Evolutionary conservation across 768 basidiomycete genomes (phyloP), one percentile per base, ranked within the genome.

Genomic region (Cyathus striatus): DNA sequence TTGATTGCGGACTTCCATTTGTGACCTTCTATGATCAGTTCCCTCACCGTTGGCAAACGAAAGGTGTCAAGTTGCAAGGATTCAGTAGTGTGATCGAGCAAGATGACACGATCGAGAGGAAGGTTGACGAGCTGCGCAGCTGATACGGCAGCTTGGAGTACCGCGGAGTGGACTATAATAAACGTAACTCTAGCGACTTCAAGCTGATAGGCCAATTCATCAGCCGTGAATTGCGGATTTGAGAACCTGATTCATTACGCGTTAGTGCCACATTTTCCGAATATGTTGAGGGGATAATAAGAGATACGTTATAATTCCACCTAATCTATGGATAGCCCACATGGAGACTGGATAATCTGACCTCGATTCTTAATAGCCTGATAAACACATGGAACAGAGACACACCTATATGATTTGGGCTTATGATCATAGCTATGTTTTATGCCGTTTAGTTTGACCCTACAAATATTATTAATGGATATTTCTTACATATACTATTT

Each of bases 321-420:
- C 77, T 5, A 80, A 60, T 41, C 66, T 58, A 45, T 76, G 73
- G 12, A 69, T 52, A 10, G 75, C 75, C 78, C 79, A 80, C 3
- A 73, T 56, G 18, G 63, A 65, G 3, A 65, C 50, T 2, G 70
- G 63, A 53, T 75, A 79, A 43, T 77, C 78, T 75, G 30, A n/a
- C 18, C 25, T 38, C 52, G 24, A 27, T 37, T 2, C 16, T 23
- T 23, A 33, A 33, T n/a, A n/a, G n/a, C n/a, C n/a, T n/a, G n/a
- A n/a, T n/a, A n/a, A n/a, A n/a, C n/a, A 18, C 9, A 22, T 22
- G 6, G 24, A 17, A 3, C 30, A 25, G 25, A 34, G 57, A 35
- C 45, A 35, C 49, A 78, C 80, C 74, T 33, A 75, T 63, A 49
- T 78, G 69, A 49, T 81, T 81, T 1, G 72, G 73, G 46, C 78